A percentile compares a stretch with the other conserved stretches of the same genome.
Conservation (phyloP, 2,329 filamentous ascomycete genomes). For the Alternaria sp. region DNA sequence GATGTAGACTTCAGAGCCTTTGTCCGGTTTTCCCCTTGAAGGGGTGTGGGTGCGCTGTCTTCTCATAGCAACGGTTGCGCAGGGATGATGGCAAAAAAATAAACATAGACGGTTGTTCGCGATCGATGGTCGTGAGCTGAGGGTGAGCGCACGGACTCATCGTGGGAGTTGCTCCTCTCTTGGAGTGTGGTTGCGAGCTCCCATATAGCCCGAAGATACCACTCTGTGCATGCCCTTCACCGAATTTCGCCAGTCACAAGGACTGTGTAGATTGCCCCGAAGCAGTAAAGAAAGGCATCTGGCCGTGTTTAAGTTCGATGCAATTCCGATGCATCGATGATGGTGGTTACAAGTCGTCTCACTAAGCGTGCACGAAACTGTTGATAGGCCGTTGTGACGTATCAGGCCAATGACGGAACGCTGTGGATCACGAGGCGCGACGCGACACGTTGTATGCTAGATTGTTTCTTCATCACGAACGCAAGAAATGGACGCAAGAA, state of each 20-base stretch:
- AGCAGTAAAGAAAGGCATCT: no score
- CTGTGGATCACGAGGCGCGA: background rate
- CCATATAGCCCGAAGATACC: background rate
- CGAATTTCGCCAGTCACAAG: background rate
- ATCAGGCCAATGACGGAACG: background rate
- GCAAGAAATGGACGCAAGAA: background rate
- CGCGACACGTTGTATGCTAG: background rate
- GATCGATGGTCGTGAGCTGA: background rate
- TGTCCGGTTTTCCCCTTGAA: background rate
- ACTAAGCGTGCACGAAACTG: conserved; percentile 11
- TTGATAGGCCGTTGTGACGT: background rate
- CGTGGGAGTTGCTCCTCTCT: background rate
- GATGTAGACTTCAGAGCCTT: background rate
- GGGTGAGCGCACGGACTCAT: background rate
- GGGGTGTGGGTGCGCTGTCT: background rate
- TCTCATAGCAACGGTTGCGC: background rate
- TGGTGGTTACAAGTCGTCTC: conserved; percentile 6
- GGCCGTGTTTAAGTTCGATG: background rate
- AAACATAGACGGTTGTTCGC: background rate
- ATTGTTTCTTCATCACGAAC: background rate
- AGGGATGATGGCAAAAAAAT: background rate
- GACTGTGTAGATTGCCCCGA: background rate
- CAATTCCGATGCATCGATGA: background rate
- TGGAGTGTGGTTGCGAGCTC: background rate
- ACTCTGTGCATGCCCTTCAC: background rate